Conservation (phyloP, 1,284 basidiomycete species). For the Rhodotorula sp. region DNA sequence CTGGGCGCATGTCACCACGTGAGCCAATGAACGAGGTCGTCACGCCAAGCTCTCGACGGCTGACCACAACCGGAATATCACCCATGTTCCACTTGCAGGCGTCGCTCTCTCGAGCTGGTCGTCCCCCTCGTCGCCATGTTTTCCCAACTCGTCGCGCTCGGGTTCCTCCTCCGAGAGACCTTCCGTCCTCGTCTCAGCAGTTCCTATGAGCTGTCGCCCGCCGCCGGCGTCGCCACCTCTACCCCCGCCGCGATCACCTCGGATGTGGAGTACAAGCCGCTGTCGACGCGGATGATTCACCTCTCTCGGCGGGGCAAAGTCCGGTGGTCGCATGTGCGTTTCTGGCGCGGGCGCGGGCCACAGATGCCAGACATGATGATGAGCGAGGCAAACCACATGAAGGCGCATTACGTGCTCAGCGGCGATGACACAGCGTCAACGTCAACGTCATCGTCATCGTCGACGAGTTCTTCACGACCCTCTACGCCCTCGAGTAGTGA, state of each 20-base stretch:
- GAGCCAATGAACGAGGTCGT: neutral
- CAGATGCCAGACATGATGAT: too few relatives aligned
- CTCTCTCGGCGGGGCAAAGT: neutral
- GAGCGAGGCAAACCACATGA: too few relatives aligned
- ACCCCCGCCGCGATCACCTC: neutral
- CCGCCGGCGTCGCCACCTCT: too few relatives aligned
- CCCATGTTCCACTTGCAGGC: neutral
- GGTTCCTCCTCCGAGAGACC: neutral
- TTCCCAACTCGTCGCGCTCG: neutral
- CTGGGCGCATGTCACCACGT: neutral
- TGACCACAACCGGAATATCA: too few relatives aligned
- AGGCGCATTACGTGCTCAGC: too few relatives aligned
- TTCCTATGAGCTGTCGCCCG: too few relatives aligned
- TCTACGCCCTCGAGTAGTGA: too few relatives aligned
- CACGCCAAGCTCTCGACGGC: too few relatives aligned
- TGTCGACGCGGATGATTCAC: neutral
- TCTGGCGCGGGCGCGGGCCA: too few relatives aligned
- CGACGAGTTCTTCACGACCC: too few relatives aligned
- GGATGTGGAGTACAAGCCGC: neutral
- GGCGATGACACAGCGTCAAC: too few relatives aligned
- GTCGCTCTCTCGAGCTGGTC: neutral
- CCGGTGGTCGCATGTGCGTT: neutral
- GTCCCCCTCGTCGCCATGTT: neutral
- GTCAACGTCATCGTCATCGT: too few relatives aligned
- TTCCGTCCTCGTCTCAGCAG: neutral